Evolutionary conservation across 2,329 filamentous ascomycete genomes (phyloP).

Genomic region (Cryphonectria radicalis): DNA sequence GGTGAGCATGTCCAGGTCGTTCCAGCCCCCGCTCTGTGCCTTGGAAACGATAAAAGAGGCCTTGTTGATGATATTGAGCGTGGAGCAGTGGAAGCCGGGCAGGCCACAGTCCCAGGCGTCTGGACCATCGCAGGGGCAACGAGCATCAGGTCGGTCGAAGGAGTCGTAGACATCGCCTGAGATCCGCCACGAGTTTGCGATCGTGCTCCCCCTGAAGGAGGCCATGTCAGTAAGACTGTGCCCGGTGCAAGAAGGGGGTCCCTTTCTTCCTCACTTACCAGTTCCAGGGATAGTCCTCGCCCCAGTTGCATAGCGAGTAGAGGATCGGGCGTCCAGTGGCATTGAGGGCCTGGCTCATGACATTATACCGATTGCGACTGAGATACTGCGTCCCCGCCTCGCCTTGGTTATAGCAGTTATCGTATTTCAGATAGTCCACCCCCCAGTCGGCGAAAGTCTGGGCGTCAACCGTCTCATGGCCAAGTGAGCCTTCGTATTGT

Average conservation of each 20-base stretch:
- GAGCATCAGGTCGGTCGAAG: constrained; percentile 40
- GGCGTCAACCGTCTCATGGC: constrained; percentile 57
- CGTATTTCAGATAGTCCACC: constrained; percentile 58
- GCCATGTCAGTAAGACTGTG: background rate
- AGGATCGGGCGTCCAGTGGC: constrained; percentile 39
- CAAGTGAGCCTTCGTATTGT: constrained; percentile 53
- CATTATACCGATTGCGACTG: constrained; percentile 37
- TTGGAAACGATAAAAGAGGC: constrained; percentile 32
- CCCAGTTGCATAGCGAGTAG: constrained; percentile 43
- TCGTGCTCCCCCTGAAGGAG: constrained; percentile 31
- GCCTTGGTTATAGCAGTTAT: constrained; percentile 48
- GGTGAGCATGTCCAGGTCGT: constrained; percentile 34
- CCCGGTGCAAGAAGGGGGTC: background rate
- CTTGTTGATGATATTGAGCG: constrained; percentile 28
- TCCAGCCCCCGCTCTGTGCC: constrained; percentile 30
- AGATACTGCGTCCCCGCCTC: constrained; percentile 35
- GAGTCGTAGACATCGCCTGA: constrained; percentile 42
- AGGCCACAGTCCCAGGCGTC: constrained; percentile 22
- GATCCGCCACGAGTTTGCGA: constrained; percentile 42
- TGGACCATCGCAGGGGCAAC: constrained; percentile 35
- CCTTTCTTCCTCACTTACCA: constrained; percentile 30
- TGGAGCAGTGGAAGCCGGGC: constrained; percentile 25
- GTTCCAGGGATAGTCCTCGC: constrained; percentile 37
- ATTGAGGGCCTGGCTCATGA: constrained; percentile 42
- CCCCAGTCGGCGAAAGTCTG: constrained; percentile 56